Conservation (phyloP, 208 protist species). For the Trypanosoma avium region DNA sequence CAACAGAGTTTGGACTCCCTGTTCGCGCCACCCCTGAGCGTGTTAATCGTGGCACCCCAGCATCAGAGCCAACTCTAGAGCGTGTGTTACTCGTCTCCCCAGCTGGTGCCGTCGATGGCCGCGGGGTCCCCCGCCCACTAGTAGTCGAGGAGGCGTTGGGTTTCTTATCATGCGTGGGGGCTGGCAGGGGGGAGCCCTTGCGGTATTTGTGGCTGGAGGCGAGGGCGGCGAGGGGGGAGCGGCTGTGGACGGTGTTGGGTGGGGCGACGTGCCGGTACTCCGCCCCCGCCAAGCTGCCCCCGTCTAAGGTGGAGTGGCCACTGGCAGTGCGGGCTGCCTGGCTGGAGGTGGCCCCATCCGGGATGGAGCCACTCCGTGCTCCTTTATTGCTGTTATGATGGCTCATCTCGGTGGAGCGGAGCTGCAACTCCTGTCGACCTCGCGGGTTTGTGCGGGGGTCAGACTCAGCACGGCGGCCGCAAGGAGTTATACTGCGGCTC, state of each 20-base stretch:
- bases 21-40: constrained; percentile 22
- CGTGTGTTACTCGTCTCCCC: constrained; percentile 13
- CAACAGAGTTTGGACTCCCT: constrained; percentile 9
- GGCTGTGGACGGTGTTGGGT: constrained; percentile 24
- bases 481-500: constrained; percentile 69
- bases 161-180: constrained; percentile 42
- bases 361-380: constrained; percentile 19
- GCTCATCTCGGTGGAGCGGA: too few species aligned
- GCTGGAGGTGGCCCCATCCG: constrained; percentile 25
- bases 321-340: constrained; percentile 23
- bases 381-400: constrained; percentile 17
- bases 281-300: constrained; percentile 2
- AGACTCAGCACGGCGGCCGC: constrained; percentile 54
- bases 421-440: constrained; percentile 47
- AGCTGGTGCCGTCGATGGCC: constrained; percentile 3
- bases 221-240: constrained; percentile 65
- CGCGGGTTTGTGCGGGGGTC: constrained; percentile 59
- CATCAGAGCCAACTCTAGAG: constrained; percentile 9
- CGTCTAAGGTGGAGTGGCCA: constrained; percentile 26
- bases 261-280: constrained; percentile 24
- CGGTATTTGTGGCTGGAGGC: constrained; percentile 77
- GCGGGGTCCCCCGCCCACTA: too few species aligned
- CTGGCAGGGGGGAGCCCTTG: constrained; percentile 79
- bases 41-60: neutral
- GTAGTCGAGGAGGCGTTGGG: constrained; percentile 3